Evolutionary conservation across 768 basidiomycete species (phyloP), one percentile per base, ranked within the genome.

Genomic region (Rhodosporidiobolus sp.): DNA sequence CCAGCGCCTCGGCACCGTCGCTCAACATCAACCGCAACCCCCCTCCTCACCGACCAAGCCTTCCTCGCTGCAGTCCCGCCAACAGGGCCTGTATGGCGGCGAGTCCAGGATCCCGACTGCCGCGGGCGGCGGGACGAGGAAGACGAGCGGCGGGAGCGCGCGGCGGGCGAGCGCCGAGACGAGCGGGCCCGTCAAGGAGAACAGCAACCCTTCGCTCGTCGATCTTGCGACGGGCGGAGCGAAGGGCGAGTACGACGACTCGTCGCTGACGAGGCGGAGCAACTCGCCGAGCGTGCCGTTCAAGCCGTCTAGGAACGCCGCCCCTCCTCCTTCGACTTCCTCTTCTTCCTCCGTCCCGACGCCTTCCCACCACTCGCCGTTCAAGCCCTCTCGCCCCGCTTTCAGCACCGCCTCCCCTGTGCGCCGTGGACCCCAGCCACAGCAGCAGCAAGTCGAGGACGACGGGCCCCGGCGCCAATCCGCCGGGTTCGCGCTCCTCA

Each of bases 161-260:
- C 43, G 65, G 35, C 34, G 45, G 45, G 63, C 45, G 10, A 72
- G 71, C 52, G 63, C 62, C 7, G 73, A 70, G 43, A 16, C 28
- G 7, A 46, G 26, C 2, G 73, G 68, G 1, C 64, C 65, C 16
- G 69, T 75, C 57, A 75, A 75, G 73, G 73, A 75, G 69, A 75
- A 75, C 66, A 56, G 61, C 43, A 60, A 63, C 24, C 72, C 72
- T 50, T 65, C 63, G 10, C 28, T 67, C 38, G 50, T 46, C 72
- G 68, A 74, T 30, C 61, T 74, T 60, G 64, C 55, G 16, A 22
- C 10, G 48, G 59, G 28, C 22, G n/a, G 59, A 28, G 26, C 5
- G 50, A 52, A 43, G 32, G 26, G 32, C 16, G 28, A 24, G 17
- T n/a, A 43, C 38, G 38, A 43, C 38, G 45, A 34, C 22, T 49